A percentile compares a stretch with the other conserved stretches of the same genome.
phyloP scores from a whole-genome alignment of 2,329 filamentous ascomycete genomes.

The Alternaria sp. region DNA sequence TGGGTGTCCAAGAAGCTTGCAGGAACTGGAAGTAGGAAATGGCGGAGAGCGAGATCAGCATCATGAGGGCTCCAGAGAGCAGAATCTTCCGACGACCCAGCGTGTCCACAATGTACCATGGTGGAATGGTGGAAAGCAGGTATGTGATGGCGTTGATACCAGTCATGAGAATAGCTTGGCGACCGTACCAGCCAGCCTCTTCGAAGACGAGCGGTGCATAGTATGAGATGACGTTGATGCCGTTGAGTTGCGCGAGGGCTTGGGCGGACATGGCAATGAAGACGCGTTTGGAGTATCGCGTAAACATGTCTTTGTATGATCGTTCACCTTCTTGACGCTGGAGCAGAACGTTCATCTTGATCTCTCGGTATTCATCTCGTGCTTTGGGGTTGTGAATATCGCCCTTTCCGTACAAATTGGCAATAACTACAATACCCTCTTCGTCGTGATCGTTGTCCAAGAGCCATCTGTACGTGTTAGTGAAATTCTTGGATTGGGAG shows the following conservation, averaged over 20 bases:
- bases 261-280: conserved; percentile 99
- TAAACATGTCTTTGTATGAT: conserved; percentile 93
- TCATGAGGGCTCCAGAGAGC: conserved; percentile 85
- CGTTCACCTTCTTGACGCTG: conserved; percentile 95
- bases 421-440: conserved; percentile 97
- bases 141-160: conserved; percentile 95
- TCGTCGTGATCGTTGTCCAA: conserved; percentile 98
- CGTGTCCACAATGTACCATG: conserved; percentile 94
- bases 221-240: conserved; percentile 99
- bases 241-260: conserved; percentile 92
- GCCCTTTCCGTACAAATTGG: conserved; percentile 93
- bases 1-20: conserved; percentile 78
- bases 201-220: conserved; percentile 97
- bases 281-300: conserved; percentile 85
- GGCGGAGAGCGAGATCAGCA: conserved; percentile 84
- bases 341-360: conserved; percentile 96
- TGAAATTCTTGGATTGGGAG: neutral
- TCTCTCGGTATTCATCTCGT: conserved; percentile 94
- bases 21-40: conserved; percentile 97
- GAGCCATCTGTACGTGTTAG: conserved; percentile 73
- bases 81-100: conserved; percentile 91
- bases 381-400: conserved; percentile 94
- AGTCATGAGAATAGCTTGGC: conserved; percentile 93
- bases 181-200: conserved; percentile 92
- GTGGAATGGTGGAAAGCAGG: conserved; percentile 87